Percentiles rank a stretch among this genome's conserved stretches.
These are phyloP conservation scores for Tetracladium marchalianum DNA, from an alignment of 495 filamentous ascomycete genomes.

Conservation along the genomic window DNA sequence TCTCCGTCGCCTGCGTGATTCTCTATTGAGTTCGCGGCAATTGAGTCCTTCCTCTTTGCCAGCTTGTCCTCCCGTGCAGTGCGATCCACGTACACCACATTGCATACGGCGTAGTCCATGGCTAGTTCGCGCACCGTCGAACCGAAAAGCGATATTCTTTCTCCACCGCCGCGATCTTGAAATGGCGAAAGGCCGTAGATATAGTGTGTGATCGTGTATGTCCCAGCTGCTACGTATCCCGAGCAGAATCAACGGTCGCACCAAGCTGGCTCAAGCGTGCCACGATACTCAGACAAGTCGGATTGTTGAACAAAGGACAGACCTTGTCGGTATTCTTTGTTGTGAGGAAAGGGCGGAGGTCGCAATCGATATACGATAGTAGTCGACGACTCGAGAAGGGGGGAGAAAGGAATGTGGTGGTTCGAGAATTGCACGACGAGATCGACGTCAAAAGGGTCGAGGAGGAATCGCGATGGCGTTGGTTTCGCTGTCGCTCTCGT, in stretches of 20 bases:
- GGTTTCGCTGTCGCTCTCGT: too few relatives aligned
- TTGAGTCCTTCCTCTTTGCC: conserved; percentile 30
- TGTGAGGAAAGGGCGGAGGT: background rate
- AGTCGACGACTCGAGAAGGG: too few relatives aligned
- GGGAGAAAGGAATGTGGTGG: too few relatives aligned
- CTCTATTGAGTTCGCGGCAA: conserved; percentile 3
- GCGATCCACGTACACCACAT: conserved; percentile 78
- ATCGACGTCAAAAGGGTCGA: too few relatives aligned
- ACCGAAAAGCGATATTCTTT: background rate
- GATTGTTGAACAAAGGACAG: conserved; percentile 5
- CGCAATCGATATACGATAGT: too few relatives aligned
- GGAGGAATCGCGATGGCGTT: too few relatives aligned
- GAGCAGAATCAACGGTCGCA: conserved; percentile 6
- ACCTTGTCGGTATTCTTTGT: background rate
- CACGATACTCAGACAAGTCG: conserved; percentile 13
- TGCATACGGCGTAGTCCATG: conserved; percentile 64
- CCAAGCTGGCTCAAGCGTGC: conserved; percentile 15
- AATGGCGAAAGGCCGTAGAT: too few relatives aligned
- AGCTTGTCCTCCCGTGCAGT: conserved; percentile 54
- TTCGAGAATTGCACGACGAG: too few relatives aligned
- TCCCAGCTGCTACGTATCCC: too few relatives aligned
- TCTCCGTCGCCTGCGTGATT: conserved; percentile 21
- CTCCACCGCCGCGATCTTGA: conserved; percentile 2
- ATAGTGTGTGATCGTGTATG: too few relatives aligned
- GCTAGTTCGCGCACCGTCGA: conserved; percentile 18